Conservation (phyloP, 257 asterid species). For the Jasminum sambac region DNA sequence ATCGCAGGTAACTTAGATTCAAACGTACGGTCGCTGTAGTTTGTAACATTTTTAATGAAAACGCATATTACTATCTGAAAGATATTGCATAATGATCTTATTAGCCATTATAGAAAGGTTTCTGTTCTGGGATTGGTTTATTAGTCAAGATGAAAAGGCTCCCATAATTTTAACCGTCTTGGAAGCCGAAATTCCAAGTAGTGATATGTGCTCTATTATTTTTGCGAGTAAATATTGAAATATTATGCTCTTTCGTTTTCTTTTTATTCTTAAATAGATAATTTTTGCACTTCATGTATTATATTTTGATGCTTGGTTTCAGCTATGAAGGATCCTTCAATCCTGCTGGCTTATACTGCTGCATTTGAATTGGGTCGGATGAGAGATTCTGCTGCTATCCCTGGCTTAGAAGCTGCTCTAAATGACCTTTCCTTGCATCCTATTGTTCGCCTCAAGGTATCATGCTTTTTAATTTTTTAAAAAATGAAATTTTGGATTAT, state of each 20-base stretch:
- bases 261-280: background rate
- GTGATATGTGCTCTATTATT: background rate
- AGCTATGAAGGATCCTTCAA: constrained; percentile 83
- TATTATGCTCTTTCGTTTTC: background rate
- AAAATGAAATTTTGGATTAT: too few relatives aligned
- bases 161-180: too few relatives aligned
- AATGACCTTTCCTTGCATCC: constrained; percentile 29
- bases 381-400: constrained; percentile 83
- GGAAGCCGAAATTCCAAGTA: too few relatives aligned
- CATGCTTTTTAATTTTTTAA: constrained; percentile 7
- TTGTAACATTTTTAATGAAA: too few relatives aligned
- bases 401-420: constrained; percentile 73
- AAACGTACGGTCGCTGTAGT: too few relatives aligned
- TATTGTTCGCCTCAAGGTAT: constrained; percentile 77
- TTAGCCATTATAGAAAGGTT: too few relatives aligned
- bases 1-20: constrained; percentile 41
- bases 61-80: too few relatives aligned
- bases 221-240: background rate
- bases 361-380: constrained; percentile 97
- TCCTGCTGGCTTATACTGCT: constrained; percentile 29
- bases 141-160: too few relatives aligned
- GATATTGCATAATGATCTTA: too few relatives aligned
- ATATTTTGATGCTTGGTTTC: constrained; percentile 16
- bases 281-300: background rate
- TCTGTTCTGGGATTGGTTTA: too few relatives aligned